Evolutionary conservation across 306 rosid species (phyloP).

Genomic region (Quercus wislizeni): DNA sequence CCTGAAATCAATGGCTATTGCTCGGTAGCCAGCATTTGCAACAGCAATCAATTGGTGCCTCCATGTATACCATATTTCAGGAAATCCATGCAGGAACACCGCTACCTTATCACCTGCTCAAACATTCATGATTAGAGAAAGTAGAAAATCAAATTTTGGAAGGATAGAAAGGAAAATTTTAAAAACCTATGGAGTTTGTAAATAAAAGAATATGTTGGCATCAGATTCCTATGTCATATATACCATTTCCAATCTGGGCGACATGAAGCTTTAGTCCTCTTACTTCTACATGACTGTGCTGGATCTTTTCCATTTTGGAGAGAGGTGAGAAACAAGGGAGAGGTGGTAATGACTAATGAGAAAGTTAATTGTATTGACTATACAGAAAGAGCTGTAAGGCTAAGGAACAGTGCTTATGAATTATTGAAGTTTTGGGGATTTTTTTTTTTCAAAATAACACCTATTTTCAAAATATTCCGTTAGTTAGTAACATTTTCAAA

Average conservation of each 20-base stretch:
- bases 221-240: not conserved
- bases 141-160: not conserved
- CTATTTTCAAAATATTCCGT: too few species aligned
- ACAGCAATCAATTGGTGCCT: slow-evolving; percentile 67
- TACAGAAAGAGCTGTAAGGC: too few species aligned
- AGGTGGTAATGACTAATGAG: too few species aligned
- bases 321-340: not conserved
- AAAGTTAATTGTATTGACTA: too few species aligned
- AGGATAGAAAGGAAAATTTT: not conserved
- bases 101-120: slow-evolving; percentile 56
- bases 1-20: slow-evolving; percentile 64
- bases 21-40: slow-evolving; percentile 66
- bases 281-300: slow-evolving; percentile 54
- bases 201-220: not conserved
- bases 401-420: not conserved
- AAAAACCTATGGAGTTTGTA: too few species aligned
- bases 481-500: too few species aligned
- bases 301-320: slow-evolving; percentile 51
- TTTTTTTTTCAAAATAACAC: too few species aligned
- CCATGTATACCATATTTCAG: slow-evolving; percentile 84
- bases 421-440: too few species aligned
- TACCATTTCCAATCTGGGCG: slow-evolving; percentile 58
- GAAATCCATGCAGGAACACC: slow-evolving; percentile 75
- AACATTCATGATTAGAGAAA: not conserved
- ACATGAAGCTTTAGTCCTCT: slow-evolving; percentile 68